phyloP scores from a whole-genome alignment of 805 yeast species.

The Cyberlindnera mycetangii region DNA sequence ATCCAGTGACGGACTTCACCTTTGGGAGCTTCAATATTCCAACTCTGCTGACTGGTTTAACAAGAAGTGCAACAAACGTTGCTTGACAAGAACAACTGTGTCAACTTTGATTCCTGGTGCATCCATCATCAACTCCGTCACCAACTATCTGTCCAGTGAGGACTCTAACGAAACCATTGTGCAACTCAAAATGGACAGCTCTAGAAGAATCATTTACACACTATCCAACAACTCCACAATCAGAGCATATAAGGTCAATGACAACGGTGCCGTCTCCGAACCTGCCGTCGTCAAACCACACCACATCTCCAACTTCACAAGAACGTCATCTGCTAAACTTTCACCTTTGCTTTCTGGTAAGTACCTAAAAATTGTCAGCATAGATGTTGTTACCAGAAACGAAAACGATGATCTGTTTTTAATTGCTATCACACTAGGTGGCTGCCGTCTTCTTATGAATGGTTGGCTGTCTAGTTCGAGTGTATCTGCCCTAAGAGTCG shows the following conservation, averaged over 20 bases:
- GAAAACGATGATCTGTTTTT: slow-evolving; percentile 72
- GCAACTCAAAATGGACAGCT: slow-evolving; percentile 73
- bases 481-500: slow-evolving; percentile 40
- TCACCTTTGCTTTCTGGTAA: slow-evolving; percentile 57
- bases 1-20: slow-evolving; percentile 67
- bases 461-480: slow-evolving; percentile 36
- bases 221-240: slow-evolving; percentile 80
- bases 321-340: slow-evolving; percentile 44
- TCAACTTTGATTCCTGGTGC: slow-evolving; percentile 47
- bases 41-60: slow-evolving; percentile 84
- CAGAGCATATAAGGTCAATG: slow-evolving; percentile 64
- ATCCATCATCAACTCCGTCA: slow-evolving; percentile 33
- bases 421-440: slow-evolving; percentile 76
- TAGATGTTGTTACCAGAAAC: slow-evolving; percentile 54
- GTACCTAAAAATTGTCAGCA: slow-evolving; percentile 56
- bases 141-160: slow-evolving; percentile 28
- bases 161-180: slow-evolving; percentile 50
- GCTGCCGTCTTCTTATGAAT: slow-evolving; percentile 68
- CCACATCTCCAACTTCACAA: slow-evolving; percentile 37
- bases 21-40: slow-evolving; percentile 87
- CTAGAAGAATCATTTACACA: slow-evolving; percentile 75
- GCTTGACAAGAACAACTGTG: slow-evolving; percentile 69
- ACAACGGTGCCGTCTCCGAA: slow-evolving; percentile 39
- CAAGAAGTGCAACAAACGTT: slow-evolving; percentile 76
- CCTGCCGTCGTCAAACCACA: slow-evolving; percentile 37